phyloP scores from a whole-genome alignment of 805 yeast species.

The Ogataea populi-albae region DNA sequence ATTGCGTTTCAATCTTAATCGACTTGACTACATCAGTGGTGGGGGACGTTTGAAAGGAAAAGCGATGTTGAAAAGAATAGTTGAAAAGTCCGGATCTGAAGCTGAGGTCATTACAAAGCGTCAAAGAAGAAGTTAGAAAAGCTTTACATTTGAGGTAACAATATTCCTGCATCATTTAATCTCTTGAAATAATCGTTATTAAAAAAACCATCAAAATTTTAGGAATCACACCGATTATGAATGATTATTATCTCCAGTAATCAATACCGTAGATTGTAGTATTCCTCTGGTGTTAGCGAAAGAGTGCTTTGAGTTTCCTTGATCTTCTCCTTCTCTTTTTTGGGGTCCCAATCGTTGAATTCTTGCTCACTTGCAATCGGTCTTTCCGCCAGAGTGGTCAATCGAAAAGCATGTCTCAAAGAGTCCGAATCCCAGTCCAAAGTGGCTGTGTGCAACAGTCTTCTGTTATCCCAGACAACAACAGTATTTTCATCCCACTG shows the following conservation, averaged over 20 bases:
- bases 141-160: too few relatives aligned
- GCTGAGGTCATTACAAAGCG: constrained; percentile 20
- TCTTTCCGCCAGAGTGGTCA: constrained; percentile 71
- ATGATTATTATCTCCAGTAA: too few relatives aligned
- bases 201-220: too few relatives aligned
- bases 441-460: constrained; percentile 64
- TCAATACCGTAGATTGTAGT: too few relatives aligned
- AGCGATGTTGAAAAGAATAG: constrained; percentile 32
- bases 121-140: constrained; percentile 13
- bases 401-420: constrained; percentile 69
- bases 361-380: constrained; percentile 42
- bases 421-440: constrained; percentile 69
- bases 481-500: constrained; percentile 69
- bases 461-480: constrained; percentile 78
- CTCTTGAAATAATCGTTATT: too few relatives aligned
- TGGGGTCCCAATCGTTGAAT: constrained; percentile 32
- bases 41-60: constrained; percentile 35
- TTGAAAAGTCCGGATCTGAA: constrained; percentile 27
- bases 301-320: constrained; percentile 16
- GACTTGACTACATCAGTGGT: constrained; percentile 34
- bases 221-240: too few relatives aligned
- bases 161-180: too few relatives aligned
- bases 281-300: constrained; percentile 20
- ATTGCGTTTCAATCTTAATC: constrained; percentile 52
- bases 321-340: constrained; percentile 21